Percentiles rank a stretch among this genome's conserved stretches.
phyloP scores from a whole-genome alignment of 2,329 filamentous ascomycete species.

The Plenodomus lindquistii region DNA sequence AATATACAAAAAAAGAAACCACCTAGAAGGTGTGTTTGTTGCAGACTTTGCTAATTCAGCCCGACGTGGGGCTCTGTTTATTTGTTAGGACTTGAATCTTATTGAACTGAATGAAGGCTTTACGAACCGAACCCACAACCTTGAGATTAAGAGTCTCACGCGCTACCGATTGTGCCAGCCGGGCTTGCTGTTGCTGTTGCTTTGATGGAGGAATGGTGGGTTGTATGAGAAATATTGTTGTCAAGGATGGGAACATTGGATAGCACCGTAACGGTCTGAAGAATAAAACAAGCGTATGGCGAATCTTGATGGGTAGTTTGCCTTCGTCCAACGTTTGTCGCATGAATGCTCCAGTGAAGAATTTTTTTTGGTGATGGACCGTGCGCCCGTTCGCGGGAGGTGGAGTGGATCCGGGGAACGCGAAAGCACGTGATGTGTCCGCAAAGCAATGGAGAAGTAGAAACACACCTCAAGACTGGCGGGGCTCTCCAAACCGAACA shows the following conservation, averaged over 20 bases:
- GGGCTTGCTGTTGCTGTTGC: not conserved
- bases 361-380: not conserved
- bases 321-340: not conserved
- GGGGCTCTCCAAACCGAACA: no score
- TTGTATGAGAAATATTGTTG: not conserved
- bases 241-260: not conserved
- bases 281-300: no score
- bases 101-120: no score
- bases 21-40: no score
- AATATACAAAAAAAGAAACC: no score
- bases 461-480: no score
- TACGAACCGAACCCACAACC: conserved; percentile 1
- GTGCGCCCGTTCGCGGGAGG: not conserved
- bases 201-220: not conserved
- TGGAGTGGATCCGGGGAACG: no score
- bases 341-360: not conserved
- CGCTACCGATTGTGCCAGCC: conserved; percentile 1
- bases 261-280: not conserved
- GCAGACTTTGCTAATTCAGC: not conserved
- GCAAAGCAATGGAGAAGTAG: no score
- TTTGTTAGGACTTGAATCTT: no score
- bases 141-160: conserved; percentile 2
- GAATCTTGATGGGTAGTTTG: no score
- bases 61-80: not conserved
- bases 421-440: no score